Evolutionary conservation across 2,329 filamentous ascomycete genomes (phyloP).

Genomic region (Apiospora aurea): DNA sequence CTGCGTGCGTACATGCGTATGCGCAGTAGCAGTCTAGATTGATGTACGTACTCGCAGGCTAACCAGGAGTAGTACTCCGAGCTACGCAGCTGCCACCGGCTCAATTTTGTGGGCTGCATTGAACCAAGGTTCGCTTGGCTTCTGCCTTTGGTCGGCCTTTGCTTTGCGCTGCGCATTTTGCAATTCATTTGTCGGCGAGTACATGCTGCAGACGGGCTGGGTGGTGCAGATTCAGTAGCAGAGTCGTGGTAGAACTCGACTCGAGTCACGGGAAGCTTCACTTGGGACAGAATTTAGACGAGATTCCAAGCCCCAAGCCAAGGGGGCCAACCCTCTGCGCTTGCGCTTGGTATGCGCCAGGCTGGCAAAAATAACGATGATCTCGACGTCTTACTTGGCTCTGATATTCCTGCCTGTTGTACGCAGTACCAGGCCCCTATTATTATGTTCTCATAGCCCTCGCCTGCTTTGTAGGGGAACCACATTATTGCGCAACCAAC

Average conservation of each 20-base stretch:
- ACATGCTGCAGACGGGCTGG: conserved; percentile 8
- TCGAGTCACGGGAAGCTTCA: background rate
- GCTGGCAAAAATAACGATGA: background rate
- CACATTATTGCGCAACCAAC: conserved; percentile 21
- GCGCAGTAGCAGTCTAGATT: conserved; percentile 15
- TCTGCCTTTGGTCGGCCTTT: background rate
- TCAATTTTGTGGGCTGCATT: conserved; percentile 18
- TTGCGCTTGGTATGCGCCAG: background rate
- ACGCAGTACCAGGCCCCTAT: background rate
- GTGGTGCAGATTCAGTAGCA: conserved; percentile 12
- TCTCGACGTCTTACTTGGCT: background rate
- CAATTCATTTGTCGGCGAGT: background rate
- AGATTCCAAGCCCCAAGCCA: background rate
- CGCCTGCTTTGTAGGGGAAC: conserved; percentile 1
- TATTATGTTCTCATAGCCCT: conserved; percentile 20
- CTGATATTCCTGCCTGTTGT: conserved; percentile 5
- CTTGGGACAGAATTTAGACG: background rate
- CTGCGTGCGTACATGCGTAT: background rate
- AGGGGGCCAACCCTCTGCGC: background rate
- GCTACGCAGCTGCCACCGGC: conserved; percentile 11
- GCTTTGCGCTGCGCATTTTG: conserved; percentile 8
- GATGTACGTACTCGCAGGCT: conserved; percentile 12
- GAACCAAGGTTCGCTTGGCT: conserved; percentile 19
- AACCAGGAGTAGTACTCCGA: conserved; percentile 13
- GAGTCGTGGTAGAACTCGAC: background rate